These are phyloP conservation scores for Avena insularis DNA, from an alignment of 176 grass and related monocot genomes.

Conservation along the genomic window DNA sequence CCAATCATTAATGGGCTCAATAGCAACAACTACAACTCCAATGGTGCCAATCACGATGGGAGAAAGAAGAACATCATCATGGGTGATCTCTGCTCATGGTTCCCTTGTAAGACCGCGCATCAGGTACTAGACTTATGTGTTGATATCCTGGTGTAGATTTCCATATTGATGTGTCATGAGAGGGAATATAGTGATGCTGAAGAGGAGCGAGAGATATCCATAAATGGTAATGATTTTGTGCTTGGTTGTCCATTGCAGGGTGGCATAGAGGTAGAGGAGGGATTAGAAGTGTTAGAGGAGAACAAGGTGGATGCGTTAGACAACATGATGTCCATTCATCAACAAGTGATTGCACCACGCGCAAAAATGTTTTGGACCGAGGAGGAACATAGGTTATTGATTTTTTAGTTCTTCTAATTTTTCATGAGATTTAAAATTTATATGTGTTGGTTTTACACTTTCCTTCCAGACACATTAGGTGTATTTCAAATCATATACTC, in stretches of 20 bases:
- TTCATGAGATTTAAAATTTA: background rate
- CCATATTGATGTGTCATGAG: background rate
- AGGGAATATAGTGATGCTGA: background rate
- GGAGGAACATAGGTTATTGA: slow-evolving; percentile 33
- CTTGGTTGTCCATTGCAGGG: background rate
- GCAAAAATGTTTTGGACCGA: slow-evolving; percentile 16
- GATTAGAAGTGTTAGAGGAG: background rate
- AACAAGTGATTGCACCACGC: background rate
- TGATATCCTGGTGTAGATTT: background rate
- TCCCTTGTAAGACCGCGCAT: background rate
- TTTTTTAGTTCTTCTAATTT: background rate
- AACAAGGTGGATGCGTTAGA: background rate
- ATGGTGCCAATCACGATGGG: background rate
- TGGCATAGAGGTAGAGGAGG: too few relatives aligned
- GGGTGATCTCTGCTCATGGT: background rate
- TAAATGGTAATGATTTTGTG: background rate
- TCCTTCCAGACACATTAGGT: background rate
- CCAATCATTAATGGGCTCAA: background rate
- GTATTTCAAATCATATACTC: background rate
- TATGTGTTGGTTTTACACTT: background rate
- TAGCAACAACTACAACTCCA: background rate
- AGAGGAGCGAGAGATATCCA: background rate
- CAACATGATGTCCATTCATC: background rate
- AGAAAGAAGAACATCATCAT: slow-evolving; percentile 1
- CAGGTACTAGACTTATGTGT: slow-evolving; percentile 36